These are phyloP conservation scores for Termitomyces sp. DNA, from an alignment of 768 basidiomycete genomes.

Conservation along the genomic window DNA sequence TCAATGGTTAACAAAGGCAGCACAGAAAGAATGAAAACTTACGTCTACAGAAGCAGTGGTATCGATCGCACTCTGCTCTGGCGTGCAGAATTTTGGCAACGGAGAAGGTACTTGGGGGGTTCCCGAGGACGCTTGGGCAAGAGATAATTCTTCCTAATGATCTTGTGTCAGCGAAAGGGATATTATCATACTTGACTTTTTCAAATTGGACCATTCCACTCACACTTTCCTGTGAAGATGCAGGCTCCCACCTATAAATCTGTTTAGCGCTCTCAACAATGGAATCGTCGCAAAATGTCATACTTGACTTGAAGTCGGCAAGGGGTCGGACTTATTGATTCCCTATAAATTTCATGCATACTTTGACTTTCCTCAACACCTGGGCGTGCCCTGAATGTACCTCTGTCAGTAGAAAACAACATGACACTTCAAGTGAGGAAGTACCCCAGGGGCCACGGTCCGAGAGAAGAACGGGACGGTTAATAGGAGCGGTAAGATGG, in stretches of 20 bases:
- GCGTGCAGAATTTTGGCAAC: not conserved
- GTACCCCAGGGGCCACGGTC: not conserved
- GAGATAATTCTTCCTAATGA: not conserved
- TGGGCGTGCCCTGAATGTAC: not conserved
- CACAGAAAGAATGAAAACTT: not conserved
- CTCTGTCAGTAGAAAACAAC: not conserved
- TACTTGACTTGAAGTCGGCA: not conserved
- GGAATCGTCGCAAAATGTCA: not conserved
- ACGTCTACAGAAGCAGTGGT: not conserved
- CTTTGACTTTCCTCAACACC: not conserved
- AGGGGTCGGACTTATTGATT: not conserved
- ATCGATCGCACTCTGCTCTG: not conserved
- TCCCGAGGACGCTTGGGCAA: not conserved
- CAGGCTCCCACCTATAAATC: not conserved
- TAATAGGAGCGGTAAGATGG: not conserved
- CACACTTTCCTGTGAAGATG: not conserved
- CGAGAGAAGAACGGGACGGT: not conserved
- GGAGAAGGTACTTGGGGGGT: not conserved
- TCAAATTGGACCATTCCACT: not conserved
- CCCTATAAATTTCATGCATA: not conserved
- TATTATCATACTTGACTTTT: not conserved
- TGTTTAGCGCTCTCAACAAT: not conserved
- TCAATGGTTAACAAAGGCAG: not conserved
- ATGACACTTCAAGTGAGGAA: not conserved
- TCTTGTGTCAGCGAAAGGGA: not conserved